Evolutionary conservation across 208 protist genomes (phyloP), one percentile per base, ranked within the genome.

Genomic region (Acanthamoeba culbertsoni): DNA sequence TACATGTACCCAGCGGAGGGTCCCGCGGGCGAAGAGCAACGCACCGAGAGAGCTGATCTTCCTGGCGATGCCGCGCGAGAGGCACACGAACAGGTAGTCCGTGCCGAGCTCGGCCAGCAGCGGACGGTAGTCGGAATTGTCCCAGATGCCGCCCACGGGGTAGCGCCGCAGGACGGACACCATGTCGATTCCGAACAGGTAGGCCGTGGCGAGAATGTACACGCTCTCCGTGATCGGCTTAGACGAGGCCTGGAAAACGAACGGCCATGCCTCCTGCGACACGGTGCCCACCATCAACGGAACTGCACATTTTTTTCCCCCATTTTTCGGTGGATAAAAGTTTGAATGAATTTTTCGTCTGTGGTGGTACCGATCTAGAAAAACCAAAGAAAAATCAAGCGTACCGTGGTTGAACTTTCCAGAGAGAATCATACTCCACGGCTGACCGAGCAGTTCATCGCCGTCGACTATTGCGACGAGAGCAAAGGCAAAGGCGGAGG

Each of bases 51-150:
- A 53, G 31, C 77, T 86, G 18, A 51, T 57, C n/a, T 3, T 48
- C 46, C 68, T 48, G 8, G 84, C 31, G 7, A 77, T 31, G 20
- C 42, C 43, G 23, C 91, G 46, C 7, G 31, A 63, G 59, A 93
- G 65, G 65, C 94, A 95, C 7, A 73, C 42, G 46, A 95, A 95
- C 18, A 95, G 71, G 77, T 91, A 94, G 68, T 95, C 51, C 7
- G 91, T 95, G 14, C 62, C 63, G 3, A 95, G 33, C 23, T 53
- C 18, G 31, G 94, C 79, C 43, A 94, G 23, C 28, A 93, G 42
- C 5, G 94, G 91, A 8, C 92, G 1, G 28, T 92, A 62, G 42
- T 95, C 94, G n/a, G 18, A 37, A 7, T 86, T 0, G 28, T 37
- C 45, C 77, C 46, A 62, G 20, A 62, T 1, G 46, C 48, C 48